These are phyloP conservation scores for Zasmidium cellare DNA, from an alignment of 2,329 filamentous ascomycete species.

Conservation along the genomic window DNA sequence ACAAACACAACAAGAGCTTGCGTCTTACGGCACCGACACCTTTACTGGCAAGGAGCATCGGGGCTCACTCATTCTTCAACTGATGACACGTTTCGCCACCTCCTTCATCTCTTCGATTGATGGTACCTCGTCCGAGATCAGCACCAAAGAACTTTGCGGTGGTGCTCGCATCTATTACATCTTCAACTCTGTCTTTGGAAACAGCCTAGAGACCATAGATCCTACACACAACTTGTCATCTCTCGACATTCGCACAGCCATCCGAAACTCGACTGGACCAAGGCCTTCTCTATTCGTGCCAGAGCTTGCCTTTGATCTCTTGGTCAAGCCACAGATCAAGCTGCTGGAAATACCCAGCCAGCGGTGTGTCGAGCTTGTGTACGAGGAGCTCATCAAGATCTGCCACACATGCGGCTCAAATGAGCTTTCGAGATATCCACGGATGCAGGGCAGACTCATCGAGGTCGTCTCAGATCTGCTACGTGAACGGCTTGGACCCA, in stretches of 20 bases:
- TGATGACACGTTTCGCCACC: constrained; percentile 97
- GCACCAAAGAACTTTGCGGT: constrained; percentile 94
- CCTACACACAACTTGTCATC: constrained; percentile 93
- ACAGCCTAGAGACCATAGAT: constrained; percentile 92
- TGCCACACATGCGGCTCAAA: constrained; percentile 97
- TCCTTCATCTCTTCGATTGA: constrained; percentile 99
- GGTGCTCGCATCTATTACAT: constrained; percentile 98
- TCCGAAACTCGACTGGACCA: constrained; percentile 95
- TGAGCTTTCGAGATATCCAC: constrained; percentile 86
- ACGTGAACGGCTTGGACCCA: constrained; percentile 85
- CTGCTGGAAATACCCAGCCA: constrained; percentile 92
- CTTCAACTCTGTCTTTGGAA: constrained; percentile 98
- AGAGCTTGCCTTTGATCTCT: constrained; percentile 93
- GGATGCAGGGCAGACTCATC: constrained; percentile 93
- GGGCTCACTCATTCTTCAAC: constrained; percentile 88
- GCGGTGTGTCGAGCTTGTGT: constrained; percentile 94
- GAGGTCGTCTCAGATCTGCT: constrained; percentile 96
- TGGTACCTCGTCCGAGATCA: constrained; percentile 97
- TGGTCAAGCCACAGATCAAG: constrained; percentile 99
- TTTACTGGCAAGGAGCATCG: constrained; percentile 97
- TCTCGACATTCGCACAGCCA: constrained; percentile 92
- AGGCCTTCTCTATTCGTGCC: constrained; percentile 95
- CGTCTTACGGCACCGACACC: constrained; percentile 95
- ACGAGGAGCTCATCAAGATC: constrained; percentile 98
- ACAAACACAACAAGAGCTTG: constrained; percentile 97